Base-by-base conservation (phyloP, 164 flowering plant genomes). In the Berberis thunbergii region DNA sequence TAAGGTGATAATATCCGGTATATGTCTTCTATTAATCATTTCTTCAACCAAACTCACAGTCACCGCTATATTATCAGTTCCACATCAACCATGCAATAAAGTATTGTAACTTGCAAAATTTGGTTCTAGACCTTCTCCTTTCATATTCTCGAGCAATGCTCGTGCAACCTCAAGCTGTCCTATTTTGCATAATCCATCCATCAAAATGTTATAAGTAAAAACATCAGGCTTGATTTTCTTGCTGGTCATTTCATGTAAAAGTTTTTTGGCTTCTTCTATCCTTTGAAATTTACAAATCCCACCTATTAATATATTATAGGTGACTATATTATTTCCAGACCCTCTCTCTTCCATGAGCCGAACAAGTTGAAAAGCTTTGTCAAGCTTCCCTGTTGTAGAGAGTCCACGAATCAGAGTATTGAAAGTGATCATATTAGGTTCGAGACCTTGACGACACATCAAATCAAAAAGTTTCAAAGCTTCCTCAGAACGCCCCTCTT, bases 381-480 rank as follows among this genome's bases (percentile, higher is more conserved):
- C 71, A 12, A 70, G 41, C 8, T 56, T 64, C 43, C 66, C 64
- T 49, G 43, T 64, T 61, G 67, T 73, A 50, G 69, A 73, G 4
- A 75, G 55, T 2, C 78, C 78, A 54, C 66, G 66, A 13, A 78
- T 62, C 46, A 75, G 43, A 50, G 67, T 54, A 61, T 41, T 56
- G 50, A 60, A 73, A 9, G 81, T 70, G 44, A 62, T 46, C 41
- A 45, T 59, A 61, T 75, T 56, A 9, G 76, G 75, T 41, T 56
- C 49, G 52, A 64, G 50, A 0, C 69, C 77, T 10, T 26, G 26
- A 26, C 26, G 26, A 26, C 26, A 26, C 26, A 26, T 26, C 26
- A 26, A 26, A 26, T 26, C 26, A 26, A 26, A 26, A 26, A 26
- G 26, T 26, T 26, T 26, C 26, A 26, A 26, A 26, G 26, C 26